phyloP scores from a whole-genome alignment of 768 basidiomycete species.

The Floccularia luteovirens region DNA sequence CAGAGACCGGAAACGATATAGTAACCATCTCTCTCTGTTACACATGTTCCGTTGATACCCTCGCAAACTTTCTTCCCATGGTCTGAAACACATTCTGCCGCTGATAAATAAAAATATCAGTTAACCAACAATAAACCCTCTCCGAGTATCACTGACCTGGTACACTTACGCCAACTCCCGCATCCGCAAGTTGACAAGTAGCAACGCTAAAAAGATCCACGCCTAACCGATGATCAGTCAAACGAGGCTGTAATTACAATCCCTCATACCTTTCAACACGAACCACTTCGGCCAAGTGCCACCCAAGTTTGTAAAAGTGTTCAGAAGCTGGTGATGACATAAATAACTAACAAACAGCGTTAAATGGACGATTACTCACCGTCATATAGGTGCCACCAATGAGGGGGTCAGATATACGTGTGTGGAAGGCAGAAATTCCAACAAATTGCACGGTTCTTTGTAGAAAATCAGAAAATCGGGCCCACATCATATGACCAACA shows the following conservation, averaged over 20 bases:
- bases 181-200: slow-evolving; percentile 67
- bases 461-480: neutral
- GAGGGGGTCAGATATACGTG: slow-evolving; percentile 88
- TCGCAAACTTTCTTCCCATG: slow-evolving; percentile 77
- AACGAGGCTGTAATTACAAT: neutral
- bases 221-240: slow-evolving; percentile 29
- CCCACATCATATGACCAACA: neutral
- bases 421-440: slow-evolving; percentile 98
- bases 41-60: slow-evolving; percentile 70
- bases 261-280: slow-evolving; percentile 70
- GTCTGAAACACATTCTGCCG: slow-evolving; percentile 87
- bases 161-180: slow-evolving; percentile 39
- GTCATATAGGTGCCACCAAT: slow-evolving; percentile 99
- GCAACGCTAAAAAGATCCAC: slow-evolving; percentile 87
- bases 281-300: slow-evolving; percentile 98
- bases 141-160: slow-evolving; percentile 38
- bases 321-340: slow-evolving; percentile 56
- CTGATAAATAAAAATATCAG: slow-evolving; percentile 26
- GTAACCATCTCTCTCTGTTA: slow-evolving; percentile 87
- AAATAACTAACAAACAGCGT: neutral
- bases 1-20: slow-evolving; percentile 81
- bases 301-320: slow-evolving; percentile 94
- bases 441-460: slow-evolving; percentile 96
- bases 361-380: slow-evolving; percentile 44
- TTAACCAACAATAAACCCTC: neutral